These are phyloP conservation scores for Brassica incana DNA, from an alignment of 345 rosid genomes.

Conservation along the genomic window DNA sequence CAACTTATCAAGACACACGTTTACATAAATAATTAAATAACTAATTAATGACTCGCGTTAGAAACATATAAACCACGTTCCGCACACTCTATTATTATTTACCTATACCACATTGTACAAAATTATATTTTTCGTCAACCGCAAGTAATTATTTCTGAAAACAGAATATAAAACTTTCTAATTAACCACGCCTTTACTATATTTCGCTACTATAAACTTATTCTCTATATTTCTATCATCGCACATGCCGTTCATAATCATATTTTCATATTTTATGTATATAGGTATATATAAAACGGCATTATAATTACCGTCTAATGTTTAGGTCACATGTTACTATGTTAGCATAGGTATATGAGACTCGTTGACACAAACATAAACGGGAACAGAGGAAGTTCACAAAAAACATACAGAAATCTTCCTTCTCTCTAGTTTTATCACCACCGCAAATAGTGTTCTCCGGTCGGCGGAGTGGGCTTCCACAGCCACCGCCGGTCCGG, in stretches of 20 bases:
- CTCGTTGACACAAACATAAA: too few relatives aligned
- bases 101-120: neutral
- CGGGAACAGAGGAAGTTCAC: too few relatives aligned
- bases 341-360: neutral
- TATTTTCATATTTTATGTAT: neutral
- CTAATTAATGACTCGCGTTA: conserved; percentile 9
- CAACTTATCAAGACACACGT: conserved; percentile 25
- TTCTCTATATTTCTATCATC: neutral
- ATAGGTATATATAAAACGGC: neutral
- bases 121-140: neutral
- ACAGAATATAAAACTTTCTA: neutral
- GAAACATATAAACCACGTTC: conserved; percentile 38
- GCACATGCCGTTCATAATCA: neutral
- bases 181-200: conserved; percentile 14
- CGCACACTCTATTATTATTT: conserved; percentile 31
- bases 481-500: too few relatives aligned
- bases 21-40: conserved; percentile 2
- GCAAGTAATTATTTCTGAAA: neutral
- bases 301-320: neutral
- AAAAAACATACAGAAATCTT: too few relatives aligned
- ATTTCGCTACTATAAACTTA: conserved; percentile 1
- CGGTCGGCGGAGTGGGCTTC: too few relatives aligned
- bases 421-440: too few relatives aligned
- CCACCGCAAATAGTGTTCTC: too few relatives aligned
- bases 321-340: neutral